Evolutionary conservation across 495 filamentous ascomycete genomes (phyloP).

Genomic region (Penicillium chermesinum): DNA sequence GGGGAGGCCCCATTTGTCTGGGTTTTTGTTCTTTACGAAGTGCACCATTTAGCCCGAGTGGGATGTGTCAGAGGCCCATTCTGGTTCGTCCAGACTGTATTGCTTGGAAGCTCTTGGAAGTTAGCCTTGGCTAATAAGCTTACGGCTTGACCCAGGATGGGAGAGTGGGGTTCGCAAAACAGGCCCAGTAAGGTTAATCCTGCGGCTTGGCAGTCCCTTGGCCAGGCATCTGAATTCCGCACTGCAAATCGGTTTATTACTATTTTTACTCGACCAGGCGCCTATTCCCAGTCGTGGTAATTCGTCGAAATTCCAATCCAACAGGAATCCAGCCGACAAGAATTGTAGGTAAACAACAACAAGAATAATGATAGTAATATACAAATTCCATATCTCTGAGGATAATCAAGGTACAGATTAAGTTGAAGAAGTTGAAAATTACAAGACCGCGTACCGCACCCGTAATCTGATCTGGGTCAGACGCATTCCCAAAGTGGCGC

Average conservation of each 20-base stretch:
- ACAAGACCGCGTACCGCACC: slow-evolving; percentile 1
- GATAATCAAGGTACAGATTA: too few species aligned
- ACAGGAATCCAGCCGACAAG: too few species aligned
- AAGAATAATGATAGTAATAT: too few species aligned
- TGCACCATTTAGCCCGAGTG: not conserved
- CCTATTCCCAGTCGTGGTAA: too few species aligned
- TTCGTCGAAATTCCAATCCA: too few species aligned
- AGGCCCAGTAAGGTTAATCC: slow-evolving; percentile 19
- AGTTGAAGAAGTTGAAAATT: too few species aligned
- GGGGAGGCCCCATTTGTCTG: too few species aligned
- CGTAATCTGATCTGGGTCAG: slow-evolving; percentile 25
- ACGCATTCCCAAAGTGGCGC: slow-evolving; percentile 27
- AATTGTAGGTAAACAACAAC: too few species aligned
- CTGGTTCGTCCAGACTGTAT: not conserved
- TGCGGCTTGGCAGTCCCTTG: slow-evolving; percentile 18
- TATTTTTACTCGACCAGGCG: too few species aligned
- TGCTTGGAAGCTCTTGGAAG: slow-evolving; percentile 17
- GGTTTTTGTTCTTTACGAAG: not conserved
- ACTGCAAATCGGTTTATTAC: too few species aligned
- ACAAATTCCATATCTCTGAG: too few species aligned
- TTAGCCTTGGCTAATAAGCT: slow-evolving; percentile 20
- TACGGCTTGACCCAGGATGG: slow-evolving; percentile 19
- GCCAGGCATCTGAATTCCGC: slow-evolving; percentile 24
- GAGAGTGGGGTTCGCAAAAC: slow-evolving; percentile 3
- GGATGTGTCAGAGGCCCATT: not conserved